Evolutionary conservation across 805 yeast genomes (phyloP).

Genomic region (Metschnikowia santaceciliae): DNA sequence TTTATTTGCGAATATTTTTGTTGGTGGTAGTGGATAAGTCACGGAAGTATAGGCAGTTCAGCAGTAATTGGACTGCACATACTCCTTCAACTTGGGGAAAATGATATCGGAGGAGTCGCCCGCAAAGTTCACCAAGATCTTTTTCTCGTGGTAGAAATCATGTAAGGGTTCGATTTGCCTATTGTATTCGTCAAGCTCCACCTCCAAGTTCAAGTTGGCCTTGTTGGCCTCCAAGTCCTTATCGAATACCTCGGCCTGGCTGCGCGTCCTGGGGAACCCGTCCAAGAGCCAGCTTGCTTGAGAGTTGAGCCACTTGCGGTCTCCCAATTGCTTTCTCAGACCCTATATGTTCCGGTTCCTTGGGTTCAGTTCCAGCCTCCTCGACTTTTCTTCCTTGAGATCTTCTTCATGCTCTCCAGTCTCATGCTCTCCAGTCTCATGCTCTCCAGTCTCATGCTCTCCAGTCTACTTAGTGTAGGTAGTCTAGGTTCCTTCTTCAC

Average conservation of each 20-base stretch:
- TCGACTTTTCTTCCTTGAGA: no score
- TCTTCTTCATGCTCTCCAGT: background rate
- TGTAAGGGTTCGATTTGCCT: constrained; percentile 59
- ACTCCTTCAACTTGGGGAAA: constrained; percentile 59
- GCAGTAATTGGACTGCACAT: constrained; percentile 25
- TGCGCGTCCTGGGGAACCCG: constrained; percentile 83
- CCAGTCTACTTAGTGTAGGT: no score
- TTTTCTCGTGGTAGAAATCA: constrained; percentile 48
- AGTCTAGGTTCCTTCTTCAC: no score
- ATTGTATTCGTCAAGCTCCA: constrained; percentile 66
- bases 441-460: background rate
- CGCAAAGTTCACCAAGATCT: constrained; percentile 49
- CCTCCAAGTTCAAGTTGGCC: constrained; percentile 65
- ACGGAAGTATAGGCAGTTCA: background rate
- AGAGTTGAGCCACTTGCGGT: constrained; percentile 40
- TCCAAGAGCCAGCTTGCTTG: constrained; percentile 70
- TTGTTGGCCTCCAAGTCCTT: constrained; percentile 32
- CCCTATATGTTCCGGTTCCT: no score
- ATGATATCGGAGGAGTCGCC: constrained; percentile 86
- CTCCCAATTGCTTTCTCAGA: constrained; percentile 36
- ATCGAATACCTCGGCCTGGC: constrained; percentile 65
- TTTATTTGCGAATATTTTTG: background rate
- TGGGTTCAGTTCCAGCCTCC: background rate
- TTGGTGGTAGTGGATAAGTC: no score
- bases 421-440: no score